A percentile compares a stretch with the other conserved stretches of the same genome.
phyloP scores from a whole-genome alignment of 106 monocot genomes.

The Ottelia alismoides region DNA sequence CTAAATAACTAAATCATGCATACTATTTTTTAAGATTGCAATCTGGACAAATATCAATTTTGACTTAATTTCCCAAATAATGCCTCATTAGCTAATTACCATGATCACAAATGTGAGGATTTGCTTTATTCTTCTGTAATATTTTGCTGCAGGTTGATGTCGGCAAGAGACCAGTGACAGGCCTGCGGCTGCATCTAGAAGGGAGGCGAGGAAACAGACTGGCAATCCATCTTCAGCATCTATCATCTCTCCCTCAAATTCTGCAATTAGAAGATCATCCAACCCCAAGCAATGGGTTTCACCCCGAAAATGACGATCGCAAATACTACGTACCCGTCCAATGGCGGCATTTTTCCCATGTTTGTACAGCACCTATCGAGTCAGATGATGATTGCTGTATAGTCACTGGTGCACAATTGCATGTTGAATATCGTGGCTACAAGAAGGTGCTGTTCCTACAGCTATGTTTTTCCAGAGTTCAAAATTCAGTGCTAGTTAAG shows the following conservation, averaged over 20 bases:
- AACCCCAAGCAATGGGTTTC: not conserved
- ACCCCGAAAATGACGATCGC: constrained; percentile 1
- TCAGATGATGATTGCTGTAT: constrained; percentile 36
- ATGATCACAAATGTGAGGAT: no score
- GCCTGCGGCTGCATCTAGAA: constrained; percentile 57
- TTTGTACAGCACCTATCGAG: constrained; percentile 55
- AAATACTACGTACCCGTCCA: constrained; percentile 48
- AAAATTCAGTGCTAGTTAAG: constrained; percentile 39
- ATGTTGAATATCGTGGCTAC: constrained; percentile 37
- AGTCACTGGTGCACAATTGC: constrained; percentile 65
- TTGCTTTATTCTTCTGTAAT: no score
- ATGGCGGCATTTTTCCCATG: constrained; percentile 47
- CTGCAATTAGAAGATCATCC: constrained; percentile 40
- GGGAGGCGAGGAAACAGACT: constrained; percentile 48
- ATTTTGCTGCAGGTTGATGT: constrained; percentile 46
- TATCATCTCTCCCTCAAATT: constrained; percentile 26
- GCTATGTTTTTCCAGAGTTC: constrained; percentile 63
- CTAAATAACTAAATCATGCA: no score
- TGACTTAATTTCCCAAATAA: no score
- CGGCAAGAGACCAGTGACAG: constrained; percentile 50
- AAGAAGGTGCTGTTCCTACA: constrained; percentile 62
- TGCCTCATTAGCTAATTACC: no score
- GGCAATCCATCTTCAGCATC: constrained; percentile 72
- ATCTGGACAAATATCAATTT: no score
- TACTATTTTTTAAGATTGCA: no score